phyloP scores from a whole-genome alignment of 73 alveolate species.

The Symbiodinium pilosum region DNA sequence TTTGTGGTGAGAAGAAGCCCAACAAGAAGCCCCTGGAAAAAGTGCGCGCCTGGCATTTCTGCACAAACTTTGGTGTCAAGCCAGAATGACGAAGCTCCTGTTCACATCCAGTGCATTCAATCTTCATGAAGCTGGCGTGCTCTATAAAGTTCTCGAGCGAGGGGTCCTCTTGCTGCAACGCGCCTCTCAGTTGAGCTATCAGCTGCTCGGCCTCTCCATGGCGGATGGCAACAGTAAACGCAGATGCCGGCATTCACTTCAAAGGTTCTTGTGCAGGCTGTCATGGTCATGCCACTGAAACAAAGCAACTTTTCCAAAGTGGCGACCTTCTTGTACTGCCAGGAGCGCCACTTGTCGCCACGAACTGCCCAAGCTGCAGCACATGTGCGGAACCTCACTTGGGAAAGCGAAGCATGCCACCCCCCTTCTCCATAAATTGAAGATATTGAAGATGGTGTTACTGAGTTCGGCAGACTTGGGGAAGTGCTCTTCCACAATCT shows the following conservation, averaged over 20 bases:
- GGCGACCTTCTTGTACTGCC: constrained; percentile 72
- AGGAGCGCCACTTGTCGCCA: constrained; percentile 85
- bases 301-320: too few relatives aligned
- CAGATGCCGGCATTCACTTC: too few relatives aligned
- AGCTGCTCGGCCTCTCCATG: constrained; percentile 17
- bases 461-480: background rate
- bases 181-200: background rate
- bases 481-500: constrained; percentile 28
- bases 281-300: too few relatives aligned
- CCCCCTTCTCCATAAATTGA: too few relatives aligned
- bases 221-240: too few relatives aligned
- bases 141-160: too few relatives aligned
- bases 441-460: too few relatives aligned
- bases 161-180: background rate
- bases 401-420: background rate
- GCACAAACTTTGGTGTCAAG: constrained; percentile 62
- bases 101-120: too few relatives aligned
- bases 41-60: constrained; percentile 63
- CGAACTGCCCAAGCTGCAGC: constrained; percentile 43
- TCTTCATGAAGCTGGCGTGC: too few relatives aligned
- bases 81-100: constrained; percentile 25
- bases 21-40: too few relatives aligned
- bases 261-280: too few relatives aligned
- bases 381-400: constrained; percentile 51
- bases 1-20: background rate